Base-by-base conservation (phyloP, 2,329 filamentous ascomycete species). In the Stachybotrys chlorohalonatus region DNA sequence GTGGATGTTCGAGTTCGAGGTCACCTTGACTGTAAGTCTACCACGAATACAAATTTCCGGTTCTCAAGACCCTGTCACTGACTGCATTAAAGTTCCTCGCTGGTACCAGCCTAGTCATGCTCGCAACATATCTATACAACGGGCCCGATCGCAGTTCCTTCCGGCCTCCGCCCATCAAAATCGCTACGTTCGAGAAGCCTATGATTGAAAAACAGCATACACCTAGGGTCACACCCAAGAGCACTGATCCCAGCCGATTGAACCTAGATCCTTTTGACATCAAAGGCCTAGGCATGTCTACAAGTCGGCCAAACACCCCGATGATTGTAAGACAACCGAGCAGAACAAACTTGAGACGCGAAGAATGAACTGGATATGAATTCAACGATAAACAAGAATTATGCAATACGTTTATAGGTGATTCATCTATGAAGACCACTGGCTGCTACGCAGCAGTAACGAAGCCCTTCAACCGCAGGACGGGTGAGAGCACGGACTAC, bases 61-160 rank as follows among this genome's bases (percentile, higher is more conserved):
- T 24, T 24, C 24, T 24, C 24, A 24, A 24, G 24, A 24, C 24
- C 11, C 17, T 50, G 24, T n/a, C 31, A 31, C 31, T 9, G 13
- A 51, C 11, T 51, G 7, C 47, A 30, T 31, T 52, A 2, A 53
- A 96, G 92, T 96, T 95, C 68, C 64, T 95, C 45, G 57, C 90
- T 52, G 94, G 94, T 53, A 92, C 92, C 0, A 76, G 78, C 11
- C 75, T 94, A 51, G 92, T 97, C 8, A 74, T 96, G 1, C 78
- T 83, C 47, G 87, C 92, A 3, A 95, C 90, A 2, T 96, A 91
- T 68, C 77, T 96, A 15, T 96, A 96, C 75, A 90, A 83, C 57
- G 80, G 81, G 6, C 80, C 84, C 1, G 82, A 90, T 58, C 74
- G 79, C 17, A 77, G 81, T 54, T 57, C 62, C 7, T 63, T 62